phyloP scores from a whole-genome alignment of 441 rosid species.

The Syzygium malaccense region DNA sequence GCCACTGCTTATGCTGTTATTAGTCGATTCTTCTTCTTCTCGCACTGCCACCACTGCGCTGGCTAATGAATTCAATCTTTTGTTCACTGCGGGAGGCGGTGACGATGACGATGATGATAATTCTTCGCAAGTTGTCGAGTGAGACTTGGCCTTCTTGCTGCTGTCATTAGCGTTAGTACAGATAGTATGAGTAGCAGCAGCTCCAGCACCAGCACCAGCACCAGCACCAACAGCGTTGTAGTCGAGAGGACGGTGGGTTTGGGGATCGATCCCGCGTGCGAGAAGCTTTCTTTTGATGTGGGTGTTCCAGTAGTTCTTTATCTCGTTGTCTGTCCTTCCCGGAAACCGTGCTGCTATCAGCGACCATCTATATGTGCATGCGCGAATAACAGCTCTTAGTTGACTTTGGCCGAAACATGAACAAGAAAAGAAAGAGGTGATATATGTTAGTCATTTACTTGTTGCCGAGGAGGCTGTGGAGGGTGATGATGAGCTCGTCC shows the following conservation, averaged over 20 bases:
- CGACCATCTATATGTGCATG: background rate
- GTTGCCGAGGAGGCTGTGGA: background rate
- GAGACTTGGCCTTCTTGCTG: background rate
- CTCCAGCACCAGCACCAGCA: background rate
- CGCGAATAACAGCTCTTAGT: background rate
- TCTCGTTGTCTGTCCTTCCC: background rate
- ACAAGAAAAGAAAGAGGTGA: background rate
- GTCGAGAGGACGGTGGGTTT: background rate
- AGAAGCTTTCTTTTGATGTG: background rate
- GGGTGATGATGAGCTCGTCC: background rate
- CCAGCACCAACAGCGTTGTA: background rate
- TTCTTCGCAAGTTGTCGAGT: background rate
- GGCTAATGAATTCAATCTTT: background rate
- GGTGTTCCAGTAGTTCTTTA: background rate
- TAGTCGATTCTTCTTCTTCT: background rate
- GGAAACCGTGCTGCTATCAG: background rate
- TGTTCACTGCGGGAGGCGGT: background rate
- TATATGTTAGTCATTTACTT: background rate
- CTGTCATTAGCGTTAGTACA: background rate
- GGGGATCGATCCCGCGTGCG: background rate
- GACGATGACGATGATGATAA: background rate
- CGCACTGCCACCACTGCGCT: background rate
- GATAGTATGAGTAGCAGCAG: background rate
- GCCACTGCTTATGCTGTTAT: background rate
- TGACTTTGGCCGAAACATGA: background rate